Base-by-base conservation (phyloP, 306 rosid genomes). In the Oxytropis ochrocephala region DNA sequence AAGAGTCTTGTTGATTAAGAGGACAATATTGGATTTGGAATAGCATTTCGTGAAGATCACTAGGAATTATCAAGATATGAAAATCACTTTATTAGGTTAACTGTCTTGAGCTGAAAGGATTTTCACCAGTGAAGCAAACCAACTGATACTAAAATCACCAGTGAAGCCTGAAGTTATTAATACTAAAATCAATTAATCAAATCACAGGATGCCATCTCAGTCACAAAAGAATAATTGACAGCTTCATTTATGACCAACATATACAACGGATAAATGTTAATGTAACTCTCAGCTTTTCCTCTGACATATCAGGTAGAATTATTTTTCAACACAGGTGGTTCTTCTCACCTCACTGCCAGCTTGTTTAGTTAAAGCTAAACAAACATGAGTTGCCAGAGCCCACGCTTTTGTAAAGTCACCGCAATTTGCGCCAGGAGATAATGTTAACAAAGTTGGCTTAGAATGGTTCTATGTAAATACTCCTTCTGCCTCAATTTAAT, bases 171-270 rank as follows among this genome's bases (percentile, higher is more conserved):
- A 66, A 33, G 10, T 48, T 12, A 30, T 27, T 36, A 42, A 55
- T n/a, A n/a, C n/a, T 27, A 55, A 14, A 41, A 54, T 54, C 54
- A 11, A 18, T 7, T 72, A 41, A 54, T 54, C 54, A 11, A 18
- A 11, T 72, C 69, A 60, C 14, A 17, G 32, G n/a, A 41, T 53
- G 51, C 39, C 75, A 42, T 13, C 13, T 58, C 67, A 56, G 67
- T 50, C 36, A 11, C 47, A 44, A 52, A 46, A 43, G 47, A 36
- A 11, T 24, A 41, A 29, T 3, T 7, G 17, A 11, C 6, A 16
- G 35, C 47, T 44, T 27, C 53, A 6, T 24, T 56, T 51, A 35
- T 30, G 44, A 48, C 47, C 53, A 59, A 47, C 49, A 0, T 16
- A 0, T 16, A 49, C 35, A 13, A 43, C 32, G 16, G 13, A 12